Percentiles rank a stretch among this genome's conserved stretches.
Conservation (phyloP, 148 eudicot genomes). For the Polygonum maritimum region DNA sequence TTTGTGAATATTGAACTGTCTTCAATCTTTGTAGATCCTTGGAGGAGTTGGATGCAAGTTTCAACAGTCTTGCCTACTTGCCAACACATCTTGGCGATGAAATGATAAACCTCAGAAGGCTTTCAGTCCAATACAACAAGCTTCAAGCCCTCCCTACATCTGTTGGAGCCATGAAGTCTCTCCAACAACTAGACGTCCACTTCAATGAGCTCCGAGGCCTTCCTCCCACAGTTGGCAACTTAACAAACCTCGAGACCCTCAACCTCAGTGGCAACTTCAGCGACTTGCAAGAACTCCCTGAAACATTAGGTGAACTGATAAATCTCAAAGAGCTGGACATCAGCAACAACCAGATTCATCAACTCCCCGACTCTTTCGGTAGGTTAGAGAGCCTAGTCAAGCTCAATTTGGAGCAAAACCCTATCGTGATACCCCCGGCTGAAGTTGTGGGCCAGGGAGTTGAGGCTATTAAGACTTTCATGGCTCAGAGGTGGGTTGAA, state of each 20-base stretch:
- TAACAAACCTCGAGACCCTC: constrained; percentile 57
- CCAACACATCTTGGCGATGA: constrained; percentile 86
- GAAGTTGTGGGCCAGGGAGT: constrained; percentile 63
- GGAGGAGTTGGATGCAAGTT: constrained; percentile 82
- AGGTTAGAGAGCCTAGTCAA: constrained; percentile 54
- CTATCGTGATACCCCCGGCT: constrained; percentile 59
- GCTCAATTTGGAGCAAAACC: constrained; percentile 79
- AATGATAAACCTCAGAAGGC: constrained; percentile 50
- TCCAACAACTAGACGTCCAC: constrained; percentile 58
- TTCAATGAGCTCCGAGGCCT: constrained; percentile 88
- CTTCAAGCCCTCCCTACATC: constrained; percentile 84
- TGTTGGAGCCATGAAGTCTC: constrained; percentile 67
- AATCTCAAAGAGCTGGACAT: constrained; percentile 76
- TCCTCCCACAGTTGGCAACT: constrained; percentile 54
- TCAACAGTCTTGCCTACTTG: constrained; percentile 63
- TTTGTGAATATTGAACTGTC: not conserved
- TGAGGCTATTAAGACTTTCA: constrained; percentile 54
- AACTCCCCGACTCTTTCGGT: constrained; percentile 70
- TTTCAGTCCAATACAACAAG: constrained; percentile 64
- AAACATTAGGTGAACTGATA: constrained; percentile 50
- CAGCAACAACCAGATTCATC: constrained; percentile 89
- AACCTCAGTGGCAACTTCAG: constrained; percentile 82
- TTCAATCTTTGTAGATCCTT: constrained; percentile 41
- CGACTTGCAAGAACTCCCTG: constrained; percentile 75
- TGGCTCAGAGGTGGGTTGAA: constrained; percentile 67